These are phyloP conservation scores for Alloteropsis angusta DNA, from an alignment of 202 grass and related monocot genomes.

Conservation along the genomic window DNA sequence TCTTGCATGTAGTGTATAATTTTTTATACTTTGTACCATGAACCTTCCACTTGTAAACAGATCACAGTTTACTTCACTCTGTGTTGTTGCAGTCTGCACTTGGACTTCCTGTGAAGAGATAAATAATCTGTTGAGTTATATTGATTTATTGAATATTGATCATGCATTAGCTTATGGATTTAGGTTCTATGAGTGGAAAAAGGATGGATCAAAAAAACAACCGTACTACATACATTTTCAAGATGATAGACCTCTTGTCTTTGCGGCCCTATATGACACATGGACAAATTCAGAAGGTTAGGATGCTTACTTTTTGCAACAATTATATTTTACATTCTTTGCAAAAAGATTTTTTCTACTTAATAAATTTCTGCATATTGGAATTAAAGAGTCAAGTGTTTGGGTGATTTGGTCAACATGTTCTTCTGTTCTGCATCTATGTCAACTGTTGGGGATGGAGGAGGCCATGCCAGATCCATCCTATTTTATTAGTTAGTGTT, in stretches of 20 bases:
- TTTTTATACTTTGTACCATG: background rate
- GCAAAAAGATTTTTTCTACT: background rate
- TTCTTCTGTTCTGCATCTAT: background rate
- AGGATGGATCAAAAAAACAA: constrained; percentile 75
- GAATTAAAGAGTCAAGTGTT: background rate
- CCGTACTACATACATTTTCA: constrained; percentile 88
- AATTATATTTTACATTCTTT: background rate
- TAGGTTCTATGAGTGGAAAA: constrained; percentile 98
- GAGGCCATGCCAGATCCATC: background rate
- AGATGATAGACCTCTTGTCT: constrained; percentile 67
- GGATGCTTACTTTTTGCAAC: constrained; percentile 12
- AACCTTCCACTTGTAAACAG: background rate
- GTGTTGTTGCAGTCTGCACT: background rate
- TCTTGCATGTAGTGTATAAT: background rate
- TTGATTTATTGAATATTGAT: constrained; percentile 28
- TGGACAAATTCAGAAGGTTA: constrained; percentile 71
- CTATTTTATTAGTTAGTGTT: background rate
- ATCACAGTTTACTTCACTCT: background rate
- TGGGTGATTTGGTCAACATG: background rate
- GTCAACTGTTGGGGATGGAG: background rate
- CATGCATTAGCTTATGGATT: background rate
- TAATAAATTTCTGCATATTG: background rate
- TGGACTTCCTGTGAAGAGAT: background rate
- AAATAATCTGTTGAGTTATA: background rate
- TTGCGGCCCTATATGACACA: constrained; percentile 73